Evolutionary conservation across 148 eudicot species (phyloP), one percentile per base, ranked within the genome.

Genomic region (Rhododendron simsii): DNA sequence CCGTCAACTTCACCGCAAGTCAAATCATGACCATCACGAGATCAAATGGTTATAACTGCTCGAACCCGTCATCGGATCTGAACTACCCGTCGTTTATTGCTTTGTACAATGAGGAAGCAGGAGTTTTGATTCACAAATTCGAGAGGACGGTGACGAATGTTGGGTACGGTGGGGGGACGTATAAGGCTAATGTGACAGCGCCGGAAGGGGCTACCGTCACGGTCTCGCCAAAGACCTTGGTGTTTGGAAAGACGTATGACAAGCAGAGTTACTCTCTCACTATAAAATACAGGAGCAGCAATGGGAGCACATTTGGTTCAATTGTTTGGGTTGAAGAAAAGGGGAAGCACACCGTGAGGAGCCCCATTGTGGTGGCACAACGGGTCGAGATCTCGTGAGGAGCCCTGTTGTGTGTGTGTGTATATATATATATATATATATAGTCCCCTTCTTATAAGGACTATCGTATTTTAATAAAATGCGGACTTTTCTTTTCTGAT

Each of bases 61-160:
- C 84, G 18, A 71, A 30, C 13, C 63, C 82, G 2, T 87, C 85
- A 10, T 45, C 81, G 0, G 89, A 91, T 78, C 87, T 91, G 15
- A 91, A 91, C 23, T 89, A 91, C 67, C 92, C 92, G 3, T 89
- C 91, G 0, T 91, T 91, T 33, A 84, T 89, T 30, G 88, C 85
- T 18, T 28, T 87, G 26, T 81, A 80, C 74, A 48, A 7, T 11
- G 71, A 84, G 5, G 28, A 75, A 26, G 79, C 14, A 15, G 50
- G 35, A 2, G 20, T 0, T 14, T 2, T 61, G 2, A 69, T 53
- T 12, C 83, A n/a, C 35, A 85, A 26, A 16, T 86, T 88, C 79
- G 30, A 8, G 86, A 86, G 91, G 86, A 90, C 90, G 0, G 81
- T 90, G 18, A 90, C 90, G 0, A 88, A 90, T 73, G 90, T 90